A percentile compares a stretch with the other conserved stretches of the same genome.
Evolutionary conservation across 2,329 filamentous ascomycete species (phyloP).

Genomic region (Fusarium xylarioides): DNA sequence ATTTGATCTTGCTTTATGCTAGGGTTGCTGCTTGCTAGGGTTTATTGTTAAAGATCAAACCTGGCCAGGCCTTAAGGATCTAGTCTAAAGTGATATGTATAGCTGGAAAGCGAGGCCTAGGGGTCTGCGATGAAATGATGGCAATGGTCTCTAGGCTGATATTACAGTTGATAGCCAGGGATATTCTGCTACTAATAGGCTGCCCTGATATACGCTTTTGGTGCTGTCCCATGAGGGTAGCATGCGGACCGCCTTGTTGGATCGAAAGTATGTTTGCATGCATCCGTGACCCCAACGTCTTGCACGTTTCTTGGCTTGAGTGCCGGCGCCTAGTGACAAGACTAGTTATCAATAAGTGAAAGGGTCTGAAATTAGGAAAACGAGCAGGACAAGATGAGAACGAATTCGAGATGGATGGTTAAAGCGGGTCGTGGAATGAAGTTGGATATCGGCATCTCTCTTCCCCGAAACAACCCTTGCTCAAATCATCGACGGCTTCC

Average conservation of each 20-base stretch:
- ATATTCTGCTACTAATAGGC: conserved; percentile 6
- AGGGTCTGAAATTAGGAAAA: conserved; percentile 5
- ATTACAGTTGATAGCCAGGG: background rate
- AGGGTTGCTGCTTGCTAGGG: background rate
- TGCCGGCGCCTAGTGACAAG: conserved; percentile 1
- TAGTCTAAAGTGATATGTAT: conserved; percentile 31
- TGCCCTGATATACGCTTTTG: background rate
- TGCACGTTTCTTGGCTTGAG: background rate
- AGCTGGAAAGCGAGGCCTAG: conserved; percentile 1
- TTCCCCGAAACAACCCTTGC: conserved; percentile 10
- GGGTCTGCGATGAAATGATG: conserved; percentile 14
- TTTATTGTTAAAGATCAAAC: background rate
- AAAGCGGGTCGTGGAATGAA: conserved; percentile 1
- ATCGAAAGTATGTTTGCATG: conserved; percentile 32
- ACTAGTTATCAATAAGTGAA: background rate
- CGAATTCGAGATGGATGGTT: background rate
- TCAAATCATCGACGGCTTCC: background rate
- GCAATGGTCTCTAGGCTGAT: conserved; percentile 7
- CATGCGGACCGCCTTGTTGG: conserved; percentile 6
- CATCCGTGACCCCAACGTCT: conserved; percentile 14
- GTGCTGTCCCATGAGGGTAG: conserved; percentile 3
- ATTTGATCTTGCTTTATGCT: background rate
- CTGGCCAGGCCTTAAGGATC: background rate
- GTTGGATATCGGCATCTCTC: conserved; percentile 15
- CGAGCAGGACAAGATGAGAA: background rate